Conservation (phyloP, 768 basidiomycete species). For the Guyanaporus albipodus region DNA sequence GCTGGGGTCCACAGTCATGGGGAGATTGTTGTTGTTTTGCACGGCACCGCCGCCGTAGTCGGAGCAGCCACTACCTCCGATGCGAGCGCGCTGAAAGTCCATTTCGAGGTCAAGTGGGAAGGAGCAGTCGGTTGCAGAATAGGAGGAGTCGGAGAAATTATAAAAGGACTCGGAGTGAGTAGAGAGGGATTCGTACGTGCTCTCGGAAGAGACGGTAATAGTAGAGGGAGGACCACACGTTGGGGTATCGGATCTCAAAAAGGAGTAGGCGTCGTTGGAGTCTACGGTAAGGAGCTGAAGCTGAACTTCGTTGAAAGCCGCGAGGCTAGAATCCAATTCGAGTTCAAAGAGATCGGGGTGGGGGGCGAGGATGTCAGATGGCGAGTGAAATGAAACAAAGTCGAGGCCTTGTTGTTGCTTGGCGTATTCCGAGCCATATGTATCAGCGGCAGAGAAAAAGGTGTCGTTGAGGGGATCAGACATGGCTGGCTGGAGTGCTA, state of each 20-base stretch:
- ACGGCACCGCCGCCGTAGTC: constrained; percentile 48
- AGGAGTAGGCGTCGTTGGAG: constrained; percentile 60
- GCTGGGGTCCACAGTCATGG: constrained; percentile 48
- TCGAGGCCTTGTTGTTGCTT: constrained; percentile 48
- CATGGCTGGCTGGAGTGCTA: constrained; percentile 22
- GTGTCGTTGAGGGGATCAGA: constrained; percentile 30
- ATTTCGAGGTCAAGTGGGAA: constrained; percentile 68
- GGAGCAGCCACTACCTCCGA: constrained; percentile 43
- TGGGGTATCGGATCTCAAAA: constrained; percentile 59
- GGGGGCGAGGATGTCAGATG: constrained; percentile 69
- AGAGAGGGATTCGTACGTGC: constrained; percentile 66
- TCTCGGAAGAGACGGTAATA: constrained; percentile 77
- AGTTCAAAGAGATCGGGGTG: constrained; percentile 81
- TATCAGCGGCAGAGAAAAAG: constrained; percentile 33
- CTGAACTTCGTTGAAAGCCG: constrained; percentile 60
- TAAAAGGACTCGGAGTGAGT: constrained; percentile 67
- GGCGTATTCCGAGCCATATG: constrained; percentile 36
- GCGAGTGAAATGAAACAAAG: constrained; percentile 66
- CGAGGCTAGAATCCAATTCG: constrained; percentile 71
- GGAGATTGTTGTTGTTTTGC: constrained; percentile 36
- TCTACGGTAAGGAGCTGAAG: constrained; percentile 62
- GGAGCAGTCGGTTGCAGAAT: constrained; percentile 48
- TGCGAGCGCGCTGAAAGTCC: constrained; percentile 62
- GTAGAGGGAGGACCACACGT: constrained; percentile 71
- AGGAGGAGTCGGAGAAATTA: constrained; percentile 55